phyloP scores from a whole-genome alignment of 2,329 filamentous ascomycete species.

The Madurella fahalii region DNA sequence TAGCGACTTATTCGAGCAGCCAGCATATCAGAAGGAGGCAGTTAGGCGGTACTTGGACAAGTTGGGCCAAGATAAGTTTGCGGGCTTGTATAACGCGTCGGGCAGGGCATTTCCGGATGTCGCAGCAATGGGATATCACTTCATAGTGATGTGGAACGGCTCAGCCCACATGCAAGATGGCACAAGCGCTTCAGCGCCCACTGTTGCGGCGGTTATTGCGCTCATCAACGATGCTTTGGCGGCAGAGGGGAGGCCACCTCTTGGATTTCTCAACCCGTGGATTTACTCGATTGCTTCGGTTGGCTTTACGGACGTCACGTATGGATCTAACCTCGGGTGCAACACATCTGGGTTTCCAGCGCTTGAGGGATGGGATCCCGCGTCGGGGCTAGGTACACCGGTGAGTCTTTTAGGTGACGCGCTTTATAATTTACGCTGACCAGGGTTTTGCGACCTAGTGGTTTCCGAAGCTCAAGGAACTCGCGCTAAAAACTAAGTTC shows the following conservation, averaged over 20 bases:
- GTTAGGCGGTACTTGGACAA: constrained; percentile 36
- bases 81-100: constrained; percentile 38
- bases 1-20: constrained; percentile 41
- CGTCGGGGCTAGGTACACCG: too few relatives aligned
- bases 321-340: constrained; percentile 7
- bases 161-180: constrained; percentile 22
- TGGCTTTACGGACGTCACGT: constrained; percentile 24
- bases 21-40: constrained; percentile 37
- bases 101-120: constrained; percentile 47
- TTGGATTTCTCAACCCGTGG: constrained; percentile 43
- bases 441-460: too few relatives aligned
- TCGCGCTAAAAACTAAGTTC: too few relatives aligned
- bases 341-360: too few relatives aligned
- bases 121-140: constrained; percentile 46
- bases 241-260: constrained; percentile 30
- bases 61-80: constrained; percentile 41
- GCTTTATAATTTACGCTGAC: too few relatives aligned
- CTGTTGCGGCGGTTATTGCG: constrained; percentile 39
- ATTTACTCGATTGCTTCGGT: constrained; percentile 28
- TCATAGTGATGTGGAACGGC: constrained; percentile 26
- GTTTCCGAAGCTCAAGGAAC: too few relatives aligned
- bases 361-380: too few relatives aligned
- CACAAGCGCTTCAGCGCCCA: constrained; percentile 37
- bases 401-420: too few relatives aligned
- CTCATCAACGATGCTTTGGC: constrained; percentile 41